Conservation (phyloP, 208 protist genomes). For the Polymyxa betae region DNA sequence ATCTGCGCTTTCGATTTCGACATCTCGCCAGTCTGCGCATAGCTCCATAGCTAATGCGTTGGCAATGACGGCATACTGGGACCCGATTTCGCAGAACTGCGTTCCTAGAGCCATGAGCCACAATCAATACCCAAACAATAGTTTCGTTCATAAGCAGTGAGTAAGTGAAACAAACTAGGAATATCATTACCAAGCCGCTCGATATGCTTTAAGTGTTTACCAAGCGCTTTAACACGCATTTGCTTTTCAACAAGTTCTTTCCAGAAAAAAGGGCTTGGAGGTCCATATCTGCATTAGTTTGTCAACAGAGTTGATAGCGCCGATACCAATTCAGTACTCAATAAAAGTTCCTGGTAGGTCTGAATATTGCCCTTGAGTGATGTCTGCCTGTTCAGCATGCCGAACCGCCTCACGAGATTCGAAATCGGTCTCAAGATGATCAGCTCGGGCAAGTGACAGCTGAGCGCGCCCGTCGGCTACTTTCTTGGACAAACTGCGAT, state of each 20-base stretch:
- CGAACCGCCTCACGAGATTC: neutral
- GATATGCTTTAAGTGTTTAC: conserved; percentile 17
- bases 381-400: neutral
- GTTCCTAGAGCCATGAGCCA: neutral
- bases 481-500: conserved; percentile 16
- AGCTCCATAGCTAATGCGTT: conserved; percentile 44
- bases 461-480: conserved; percentile 27
- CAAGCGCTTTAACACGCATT: neutral
- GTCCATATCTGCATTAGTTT: conserved; percentile 10
- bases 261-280: conserved; percentile 30
- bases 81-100: conserved; percentile 11
- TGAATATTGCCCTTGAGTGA: neutral
- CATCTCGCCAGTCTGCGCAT: conserved; percentile 35
- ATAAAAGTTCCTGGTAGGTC: neutral
- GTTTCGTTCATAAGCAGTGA: neutral
- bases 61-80: neutral
- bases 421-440: neutral
- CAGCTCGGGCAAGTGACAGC: neutral
- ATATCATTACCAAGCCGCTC: conserved; percentile 10
- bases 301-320: neutral
- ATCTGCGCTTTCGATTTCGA: conserved; percentile 27
- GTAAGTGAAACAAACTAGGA: neutral
- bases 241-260: neutral
- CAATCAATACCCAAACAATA: too few relatives aligned
- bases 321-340: neutral